Conservation (phyloP, 495 filamentous ascomycete genomes). For the Cudoniella acicularis region DNA sequence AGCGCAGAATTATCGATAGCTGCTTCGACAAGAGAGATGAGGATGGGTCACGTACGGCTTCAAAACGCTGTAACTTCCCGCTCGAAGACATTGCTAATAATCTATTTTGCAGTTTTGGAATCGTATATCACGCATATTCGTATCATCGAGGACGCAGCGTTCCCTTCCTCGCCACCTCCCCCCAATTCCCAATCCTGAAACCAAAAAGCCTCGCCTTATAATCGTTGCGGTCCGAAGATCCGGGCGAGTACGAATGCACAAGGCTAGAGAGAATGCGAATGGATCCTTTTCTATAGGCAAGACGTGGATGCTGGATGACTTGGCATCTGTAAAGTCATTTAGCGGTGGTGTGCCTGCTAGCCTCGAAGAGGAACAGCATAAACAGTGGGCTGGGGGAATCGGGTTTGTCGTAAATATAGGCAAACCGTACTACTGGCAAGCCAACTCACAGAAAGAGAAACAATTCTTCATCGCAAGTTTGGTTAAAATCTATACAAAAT, state of each 20-base stretch:
- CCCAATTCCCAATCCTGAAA: constrained; percentile 60
- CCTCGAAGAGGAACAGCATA: constrained; percentile 59
- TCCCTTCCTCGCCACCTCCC: constrained; percentile 83
- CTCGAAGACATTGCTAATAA: neutral
- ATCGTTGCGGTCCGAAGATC: constrained; percentile 90
- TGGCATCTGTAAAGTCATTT: constrained; percentile 76
- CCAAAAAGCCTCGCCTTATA: constrained; percentile 87
- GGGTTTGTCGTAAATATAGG: constrained; percentile 88
- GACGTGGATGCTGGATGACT: constrained; percentile 91
- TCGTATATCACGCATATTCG: constrained; percentile 97
- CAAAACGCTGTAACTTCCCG: neutral
- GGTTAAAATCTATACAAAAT: constrained; percentile 93
- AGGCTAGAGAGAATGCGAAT: constrained; percentile 91
- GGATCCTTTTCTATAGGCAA: constrained; percentile 96
- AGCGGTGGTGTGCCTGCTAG: constrained; percentile 49
- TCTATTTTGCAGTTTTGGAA: constrained; percentile 61
- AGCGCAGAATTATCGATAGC: constrained; percentile 84
- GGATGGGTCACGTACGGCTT: constrained; percentile 67
- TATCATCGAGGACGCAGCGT: constrained; percentile 77
- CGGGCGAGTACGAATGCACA: constrained; percentile 90
- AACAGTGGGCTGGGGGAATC: constrained; percentile 70
- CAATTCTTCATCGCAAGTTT: constrained; percentile 95
- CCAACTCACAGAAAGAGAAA: constrained; percentile 87
- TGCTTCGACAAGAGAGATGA: constrained; percentile 86
- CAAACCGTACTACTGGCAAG: constrained; percentile 97